phyloP scores from a whole-genome alignment of 2,329 filamentous ascomycete genomes.

The Stagonosporopsis cucurbitacearum region DNA sequence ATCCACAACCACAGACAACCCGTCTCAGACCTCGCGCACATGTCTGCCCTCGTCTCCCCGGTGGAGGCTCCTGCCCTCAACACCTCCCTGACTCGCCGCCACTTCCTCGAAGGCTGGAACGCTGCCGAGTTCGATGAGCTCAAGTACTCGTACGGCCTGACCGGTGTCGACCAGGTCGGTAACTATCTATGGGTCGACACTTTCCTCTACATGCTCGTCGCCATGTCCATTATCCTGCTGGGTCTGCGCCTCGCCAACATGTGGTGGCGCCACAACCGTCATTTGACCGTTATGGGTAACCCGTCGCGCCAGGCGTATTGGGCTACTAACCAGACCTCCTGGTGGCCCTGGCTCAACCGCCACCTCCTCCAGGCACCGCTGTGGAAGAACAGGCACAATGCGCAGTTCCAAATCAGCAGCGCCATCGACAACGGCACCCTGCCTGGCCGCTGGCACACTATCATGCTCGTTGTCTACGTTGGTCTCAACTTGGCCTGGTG shows the following conservation, averaged over 20 bases:
- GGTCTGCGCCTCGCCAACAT: constrained; percentile 52
- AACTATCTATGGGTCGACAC: constrained; percentile 58
- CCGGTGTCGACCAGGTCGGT: constrained; percentile 55
- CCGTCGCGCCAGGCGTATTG: constrained; percentile 53
- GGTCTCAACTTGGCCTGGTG: constrained; percentile 79
- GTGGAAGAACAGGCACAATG: constrained; percentile 76
- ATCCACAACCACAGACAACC: constrained; percentile 14
- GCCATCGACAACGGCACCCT: constrained; percentile 77
- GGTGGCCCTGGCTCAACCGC: constrained; percentile 67
- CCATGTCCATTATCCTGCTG: constrained; percentile 47
- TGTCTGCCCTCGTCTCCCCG: constrained; percentile 29
- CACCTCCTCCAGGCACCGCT: constrained; percentile 74
- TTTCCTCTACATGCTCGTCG: constrained; percentile 48
- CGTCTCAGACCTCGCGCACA: constrained; percentile 21
- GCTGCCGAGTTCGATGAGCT: constrained; percentile 39
- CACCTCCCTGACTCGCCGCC: constrained; percentile 28
- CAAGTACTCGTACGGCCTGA: constrained; percentile 53
- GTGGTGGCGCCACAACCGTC: constrained; percentile 53
- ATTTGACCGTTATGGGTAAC: constrained; percentile 54
- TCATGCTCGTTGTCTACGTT: constrained; percentile 73
- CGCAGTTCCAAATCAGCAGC: constrained; percentile 71
- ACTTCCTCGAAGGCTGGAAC: constrained; percentile 41
- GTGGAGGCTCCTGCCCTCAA: constrained; percentile 14
- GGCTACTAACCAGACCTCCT: constrained; percentile 52
- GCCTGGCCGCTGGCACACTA: constrained; percentile 77